Conservation (phyloP, 441 rosid species). For the Cnidoscolus chayamansa region DNA sequence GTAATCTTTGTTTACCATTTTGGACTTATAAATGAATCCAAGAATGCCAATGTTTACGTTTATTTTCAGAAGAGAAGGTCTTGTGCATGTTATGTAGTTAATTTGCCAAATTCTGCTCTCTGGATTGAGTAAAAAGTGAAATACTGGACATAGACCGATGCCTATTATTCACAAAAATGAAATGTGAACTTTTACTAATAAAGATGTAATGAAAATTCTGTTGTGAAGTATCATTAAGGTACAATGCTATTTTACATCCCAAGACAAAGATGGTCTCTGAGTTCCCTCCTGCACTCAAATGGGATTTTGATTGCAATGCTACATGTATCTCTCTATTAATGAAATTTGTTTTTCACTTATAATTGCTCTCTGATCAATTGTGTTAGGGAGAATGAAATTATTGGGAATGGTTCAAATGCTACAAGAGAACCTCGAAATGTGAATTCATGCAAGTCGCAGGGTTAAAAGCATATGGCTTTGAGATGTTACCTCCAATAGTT, state of each 20-base stretch:
- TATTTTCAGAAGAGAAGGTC: neutral
- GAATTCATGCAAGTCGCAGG: neutral
- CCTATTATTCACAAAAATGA: neutral
- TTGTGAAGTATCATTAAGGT: neutral
- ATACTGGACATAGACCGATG: neutral
- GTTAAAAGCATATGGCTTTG: neutral
- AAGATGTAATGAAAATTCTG: neutral
- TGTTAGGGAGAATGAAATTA: neutral
- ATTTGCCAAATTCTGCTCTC: neutral
- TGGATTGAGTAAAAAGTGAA: neutral
- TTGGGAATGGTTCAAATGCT: neutral
- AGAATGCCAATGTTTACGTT: neutral
- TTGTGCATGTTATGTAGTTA: neutral
- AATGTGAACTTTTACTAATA: neutral
- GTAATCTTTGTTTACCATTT: neutral
- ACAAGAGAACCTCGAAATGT: neutral
- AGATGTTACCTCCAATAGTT: neutral
- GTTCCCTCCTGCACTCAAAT: neutral
- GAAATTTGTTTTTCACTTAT: neutral
- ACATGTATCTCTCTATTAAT: neutral
- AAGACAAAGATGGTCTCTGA: neutral
- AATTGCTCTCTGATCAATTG: neutral
- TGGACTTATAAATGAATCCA: neutral
- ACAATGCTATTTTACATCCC: neutral
- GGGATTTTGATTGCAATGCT: neutral